Base-by-base conservation (phyloP, 331 rosid genomes). In the Saraca asoca region DNA sequence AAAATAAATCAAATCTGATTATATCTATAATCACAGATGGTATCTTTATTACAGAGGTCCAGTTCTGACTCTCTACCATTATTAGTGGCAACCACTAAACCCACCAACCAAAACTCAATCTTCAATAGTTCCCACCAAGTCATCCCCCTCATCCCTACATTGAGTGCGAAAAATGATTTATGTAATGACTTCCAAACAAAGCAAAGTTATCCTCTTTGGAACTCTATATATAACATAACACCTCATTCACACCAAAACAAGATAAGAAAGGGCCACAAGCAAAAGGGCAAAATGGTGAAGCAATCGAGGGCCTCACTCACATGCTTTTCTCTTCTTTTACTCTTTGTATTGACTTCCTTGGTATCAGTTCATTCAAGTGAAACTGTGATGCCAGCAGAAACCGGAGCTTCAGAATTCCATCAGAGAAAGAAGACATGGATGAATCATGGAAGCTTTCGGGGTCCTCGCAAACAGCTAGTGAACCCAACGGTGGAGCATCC, bases 371-470 rank as follows among this genome's bases (percentile, higher is more conserved):
- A 72, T 51, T 71, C 90, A 13, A 39, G 59, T 13, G 66, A 51
- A 75, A 49, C 19, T 44, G 68, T 43, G 58, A 29, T 18, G 17
- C 44, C 16, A 11, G 64, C 57, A 12, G 81, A 48, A 9, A 44
- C 3, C 3, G 31, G 3, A 24, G 31, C 37, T 39, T 0, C 13
- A 56, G 70, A 51, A 24, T 24, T 24, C 31, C 31, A 24, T 6
- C 53, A 51, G 50, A 65, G 17, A 7, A 76, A 78, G 87, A 83
- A 70, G 89, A 52, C 81, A 45, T 33, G 90, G 88, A 78, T 82
- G 75, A 88, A 88, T 56, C 96, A 88, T 64, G 96, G 96, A 81
- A 84, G 96, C 63, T 74, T 38, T 31, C 86, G 96, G 17, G 84
- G 88, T 9, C 81, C 81, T 9, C 73, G 73, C 72, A 84, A 88